Evolutionary conservation across 2,329 filamentous ascomycete genomes (phyloP).

Genomic region (Zymoseptoria crescenta): DNA sequence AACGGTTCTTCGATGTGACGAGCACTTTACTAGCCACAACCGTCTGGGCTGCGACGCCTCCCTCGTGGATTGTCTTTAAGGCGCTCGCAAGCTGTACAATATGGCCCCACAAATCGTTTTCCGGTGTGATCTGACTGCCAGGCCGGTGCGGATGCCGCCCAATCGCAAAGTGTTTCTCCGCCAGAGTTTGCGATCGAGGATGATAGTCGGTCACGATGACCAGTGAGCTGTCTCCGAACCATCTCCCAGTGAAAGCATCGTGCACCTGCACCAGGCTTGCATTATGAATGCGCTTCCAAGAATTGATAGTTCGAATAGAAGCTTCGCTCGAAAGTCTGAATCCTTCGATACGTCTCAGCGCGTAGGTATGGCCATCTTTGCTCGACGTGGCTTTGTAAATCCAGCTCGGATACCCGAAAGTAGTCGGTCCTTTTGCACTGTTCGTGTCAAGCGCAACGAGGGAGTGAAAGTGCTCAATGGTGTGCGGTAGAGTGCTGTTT

Average conservation of each 20-base stretch:
- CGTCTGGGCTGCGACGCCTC: conserved; percentile 74
- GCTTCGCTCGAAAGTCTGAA: conserved; percentile 84
- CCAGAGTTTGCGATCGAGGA: conserved; percentile 80
- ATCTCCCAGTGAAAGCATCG: conserved; percentile 86
- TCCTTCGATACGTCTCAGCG: conserved; percentile 76
- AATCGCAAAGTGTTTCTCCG: conserved; percentile 64
- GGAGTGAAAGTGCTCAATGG: conserved; percentile 82
- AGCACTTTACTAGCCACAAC: conserved; percentile 85
- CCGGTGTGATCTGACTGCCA: conserved; percentile 34
- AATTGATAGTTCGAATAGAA: conserved; percentile 75
- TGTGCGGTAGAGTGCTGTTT: conserved; percentile 59
- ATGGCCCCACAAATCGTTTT: conserved; percentile 82
- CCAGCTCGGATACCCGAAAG: conserved; percentile 87
- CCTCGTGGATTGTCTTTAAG: conserved; percentile 74
- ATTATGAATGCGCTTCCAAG: conserved; percentile 80
- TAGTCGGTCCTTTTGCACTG: conserved; percentile 66
- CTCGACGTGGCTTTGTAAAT: conserved; percentile 88
- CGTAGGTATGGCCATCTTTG: conserved; percentile 85
- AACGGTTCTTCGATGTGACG: conserved; percentile 79
- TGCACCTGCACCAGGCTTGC: conserved; percentile 78
- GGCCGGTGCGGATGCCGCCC: conserved; percentile 10
- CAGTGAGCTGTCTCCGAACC: conserved; percentile 89
- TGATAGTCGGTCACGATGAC: conserved; percentile 93
- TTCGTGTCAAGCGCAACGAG: conserved; percentile 80
- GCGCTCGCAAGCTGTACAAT: conserved; percentile 86